Percentiles rank a stretch among this genome's conserved stretches.
Evolutionary conservation across 441 rosid species (phyloP).

Genomic region (Daphne laureola): DNA sequence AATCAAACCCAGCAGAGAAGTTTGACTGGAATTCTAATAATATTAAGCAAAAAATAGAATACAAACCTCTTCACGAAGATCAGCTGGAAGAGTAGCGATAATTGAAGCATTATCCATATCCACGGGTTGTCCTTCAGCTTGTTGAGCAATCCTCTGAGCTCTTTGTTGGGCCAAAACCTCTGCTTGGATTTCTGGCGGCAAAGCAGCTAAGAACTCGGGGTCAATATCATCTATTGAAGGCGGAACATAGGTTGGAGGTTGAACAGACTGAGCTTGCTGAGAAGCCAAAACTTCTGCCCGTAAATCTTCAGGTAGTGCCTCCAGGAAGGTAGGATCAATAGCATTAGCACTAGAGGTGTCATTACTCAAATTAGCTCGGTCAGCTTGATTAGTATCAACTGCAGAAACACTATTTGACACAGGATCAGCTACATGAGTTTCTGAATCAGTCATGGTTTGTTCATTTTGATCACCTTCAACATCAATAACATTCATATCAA

Average conservation of each 20-base stretch:
- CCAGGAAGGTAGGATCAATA: constrained; percentile 96
- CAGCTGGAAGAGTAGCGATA: constrained; percentile 97
- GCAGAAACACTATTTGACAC: constrained; percentile 35
- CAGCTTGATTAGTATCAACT: constrained; percentile 49
- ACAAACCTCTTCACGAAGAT: constrained; percentile 95
- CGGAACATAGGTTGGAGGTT: constrained; percentile 77
- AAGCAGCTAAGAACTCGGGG: constrained; percentile 97
- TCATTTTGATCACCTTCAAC: constrained; percentile 52
- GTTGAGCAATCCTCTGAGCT: constrained; percentile 84
- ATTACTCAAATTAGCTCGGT: constrained; percentile 29
- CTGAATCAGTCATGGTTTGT: constrained; percentile 35
- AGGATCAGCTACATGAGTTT: constrained; percentile 29
- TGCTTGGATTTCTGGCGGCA: constrained; percentile 97
- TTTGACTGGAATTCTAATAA: not conserved
- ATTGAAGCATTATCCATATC: constrained; percentile 99
- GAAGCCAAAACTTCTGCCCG: constrained; percentile 98
- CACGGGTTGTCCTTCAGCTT: constrained; percentile 93
- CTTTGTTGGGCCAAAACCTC: constrained; percentile 99
- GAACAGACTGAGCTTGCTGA: constrained; percentile 91
- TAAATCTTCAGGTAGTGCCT: constrained; percentile 93
- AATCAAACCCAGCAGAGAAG: constrained; percentile 12
- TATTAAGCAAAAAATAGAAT: constrained; percentile 10
- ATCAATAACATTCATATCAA: constrained; percentile 70
- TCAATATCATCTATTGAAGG: constrained; percentile 93
- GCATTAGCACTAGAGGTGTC: constrained; percentile 60